phyloP scores from a whole-genome alignment of 1,284 basidiomycete genomes.

The Stereum hirsutum region DNA sequence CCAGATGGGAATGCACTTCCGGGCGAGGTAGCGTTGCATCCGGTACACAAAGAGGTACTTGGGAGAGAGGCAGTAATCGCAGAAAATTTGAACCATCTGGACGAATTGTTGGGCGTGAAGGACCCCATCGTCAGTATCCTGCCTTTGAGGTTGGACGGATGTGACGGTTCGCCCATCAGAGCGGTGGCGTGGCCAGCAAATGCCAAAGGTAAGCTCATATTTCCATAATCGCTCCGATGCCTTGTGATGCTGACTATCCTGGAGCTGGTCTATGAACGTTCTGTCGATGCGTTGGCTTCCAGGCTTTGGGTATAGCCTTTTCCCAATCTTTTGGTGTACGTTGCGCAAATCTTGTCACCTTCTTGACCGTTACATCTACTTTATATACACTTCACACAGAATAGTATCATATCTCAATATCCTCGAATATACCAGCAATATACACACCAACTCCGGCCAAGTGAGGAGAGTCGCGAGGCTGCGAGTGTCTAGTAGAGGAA shows the following conservation, averaged over 20 bases:
- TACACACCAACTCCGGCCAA: too few relatives aligned
- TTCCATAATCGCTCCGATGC: neutral
- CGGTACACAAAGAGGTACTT: slow-evolving; percentile 6
- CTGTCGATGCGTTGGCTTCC: too few relatives aligned
- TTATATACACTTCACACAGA: too few relatives aligned
- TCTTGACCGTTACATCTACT: too few relatives aligned
- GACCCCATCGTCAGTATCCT: slow-evolving; percentile 13
- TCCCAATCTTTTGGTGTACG: too few relatives aligned
- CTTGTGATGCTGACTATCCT: neutral
- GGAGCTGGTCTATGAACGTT: neutral
- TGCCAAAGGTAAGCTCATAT: neutral
- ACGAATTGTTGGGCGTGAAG: slow-evolving; percentile 11
- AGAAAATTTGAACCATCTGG: slow-evolving; percentile 17
- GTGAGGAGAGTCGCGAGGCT: too few relatives aligned
- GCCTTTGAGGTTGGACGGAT: slow-evolving; percentile 15
- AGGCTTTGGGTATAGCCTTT: too few relatives aligned
- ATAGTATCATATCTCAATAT: too few relatives aligned
- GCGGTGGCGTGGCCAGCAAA: slow-evolving; percentile 13
- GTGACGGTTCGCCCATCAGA: slow-evolving; percentile 18
- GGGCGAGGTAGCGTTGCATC: slow-evolving; percentile 1
- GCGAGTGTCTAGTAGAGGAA: too few relatives aligned
- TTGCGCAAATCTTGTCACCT: too few relatives aligned
- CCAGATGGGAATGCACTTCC: slow-evolving; percentile 18
- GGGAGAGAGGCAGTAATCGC: slow-evolving; percentile 13
- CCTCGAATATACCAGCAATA: too few relatives aligned